Base-by-base conservation (phyloP, 768 basidiomycete genomes). In the Suillus luteus region DNA sequence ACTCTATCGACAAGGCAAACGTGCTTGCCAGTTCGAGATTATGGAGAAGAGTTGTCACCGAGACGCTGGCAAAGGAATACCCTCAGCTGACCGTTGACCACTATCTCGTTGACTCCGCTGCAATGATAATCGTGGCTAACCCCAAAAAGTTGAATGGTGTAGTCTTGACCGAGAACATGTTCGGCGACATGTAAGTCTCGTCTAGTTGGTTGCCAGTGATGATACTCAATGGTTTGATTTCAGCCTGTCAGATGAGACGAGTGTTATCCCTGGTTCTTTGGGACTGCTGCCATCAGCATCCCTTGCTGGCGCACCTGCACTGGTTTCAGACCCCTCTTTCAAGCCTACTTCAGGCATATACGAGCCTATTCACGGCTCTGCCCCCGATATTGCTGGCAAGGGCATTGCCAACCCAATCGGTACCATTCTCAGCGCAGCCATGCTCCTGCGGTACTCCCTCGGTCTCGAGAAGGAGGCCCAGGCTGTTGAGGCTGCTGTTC, bases 1-100 rank as follows among this genome's bases (percentile, higher is more conserved):
- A 94, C 77, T 96, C 95, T 0, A 83, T 99, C 75, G 97, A 99
- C 83, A 99, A 99, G 79, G 97, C 97, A 61, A 99, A 99, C 77
- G 97, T 99, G 24, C 87, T 99, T 62, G 97, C 97, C 27, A 92
- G 87, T 72, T 96, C 94, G 41, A 82, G 97, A 57, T 80, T 99
- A 48, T 99, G 97, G 97, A 81, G 97, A 63, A 95, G 89, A 75
- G 91, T 93, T 24, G 96, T 97, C 61, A 90, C 86, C 2, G 93
- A 97, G 72, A 88, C 91, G 2, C 76, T 97, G 68, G 78, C 84
- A 57, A 84, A 84, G 38, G 97, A 99, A 75, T 98, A 91, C 77
- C 95, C 96, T 7, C 88, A 94, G 71, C 76, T 99, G 43, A 83
- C 85, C 69, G 78, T 98, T 55, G 90, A 96, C 73, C 97, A 99